Base-by-base conservation (phyloP, 768 basidiomycete genomes). In the Floccularia luteovirens region DNA sequence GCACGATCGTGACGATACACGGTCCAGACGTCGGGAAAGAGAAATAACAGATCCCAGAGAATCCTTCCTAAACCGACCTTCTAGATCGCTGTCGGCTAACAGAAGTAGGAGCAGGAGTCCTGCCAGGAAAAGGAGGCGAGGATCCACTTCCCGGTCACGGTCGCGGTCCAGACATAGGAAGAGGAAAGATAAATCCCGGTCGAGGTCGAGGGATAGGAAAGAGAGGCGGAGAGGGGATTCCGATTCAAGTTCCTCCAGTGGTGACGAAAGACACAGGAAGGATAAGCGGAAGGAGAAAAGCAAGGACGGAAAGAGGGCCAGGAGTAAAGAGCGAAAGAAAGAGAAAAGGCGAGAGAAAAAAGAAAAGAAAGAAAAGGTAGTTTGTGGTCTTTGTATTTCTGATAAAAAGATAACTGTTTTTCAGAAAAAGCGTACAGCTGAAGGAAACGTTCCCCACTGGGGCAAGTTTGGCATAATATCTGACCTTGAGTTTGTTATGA, bases 381-480 rank as follows among this genome's bases (percentile, higher is more conserved):
- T 52, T 20, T 55, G 20, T 37, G 20, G 43, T 42, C 21, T 34
- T 28, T 38, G 24, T 19, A 43, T 14, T 33, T 24, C 13, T 23
- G 16, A 31, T 42, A 3, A 14, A 1, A 31, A 8, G 19, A 36
- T 38, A 13, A 17, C 31, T 22, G 8, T 19, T 36, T 10, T 33
- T 39, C 36, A 81, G 63, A 80, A 80, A 58, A 75, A 77, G 48
- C 70, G 68, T 7, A 66, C 64, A 14, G 28, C 10, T 19, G 39
- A 20, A 19, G 72, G 64, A 23, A 61, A 64, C 20, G 73, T 74
- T 7, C 66, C 77, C 13, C 81, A 90, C 48, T 96, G 90, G 90
- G 92, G 92, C 12, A 90, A 88, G 59, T 83, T 86, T 59, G 92
- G 92, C 2, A 73, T 88, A 40, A 90, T 96, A 42, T 73, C 73